Percentiles rank a stretch among this genome's conserved stretches.
These are phyloP conservation scores for Lophiotrema nucula DNA, from an alignment of 495 filamentous ascomycete species.

Conservation along the genomic window DNA sequence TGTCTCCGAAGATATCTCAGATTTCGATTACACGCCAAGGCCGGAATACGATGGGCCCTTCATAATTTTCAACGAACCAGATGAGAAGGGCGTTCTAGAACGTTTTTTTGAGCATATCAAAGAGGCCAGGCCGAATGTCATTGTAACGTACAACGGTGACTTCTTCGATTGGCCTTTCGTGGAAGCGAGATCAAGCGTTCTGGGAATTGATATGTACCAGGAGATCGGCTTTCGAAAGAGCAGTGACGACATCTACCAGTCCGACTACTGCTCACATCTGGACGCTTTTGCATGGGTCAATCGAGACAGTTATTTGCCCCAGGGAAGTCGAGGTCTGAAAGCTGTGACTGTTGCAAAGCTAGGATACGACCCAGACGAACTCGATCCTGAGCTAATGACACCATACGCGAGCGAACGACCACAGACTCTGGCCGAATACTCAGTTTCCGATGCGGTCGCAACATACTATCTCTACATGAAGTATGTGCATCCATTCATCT, in stretches of 20 bases:
- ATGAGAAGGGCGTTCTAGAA: constrained; percentile 84
- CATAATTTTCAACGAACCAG: constrained; percentile 96
- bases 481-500: constrained; percentile 99
- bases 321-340: constrained; percentile 96
- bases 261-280: constrained; percentile 95
- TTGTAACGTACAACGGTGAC: constrained; percentile 99
- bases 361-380: constrained; percentile 96
- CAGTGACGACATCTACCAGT: constrained; percentile 92
- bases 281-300: constrained; percentile 99
- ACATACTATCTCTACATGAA: constrained; percentile 99
- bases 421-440: constrained; percentile 94
- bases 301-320: constrained; percentile 95
- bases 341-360: constrained; percentile 97
- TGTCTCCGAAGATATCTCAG: constrained; percentile 93
- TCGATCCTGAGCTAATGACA: constrained; percentile 98
- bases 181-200: constrained; percentile 83
- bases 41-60: constrained; percentile 94
- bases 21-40: constrained; percentile 97
- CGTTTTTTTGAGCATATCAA: constrained; percentile 96
- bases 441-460: constrained; percentile 96
- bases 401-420: constrained; percentile 83
- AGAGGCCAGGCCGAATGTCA: constrained; percentile 89
- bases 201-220: constrained; percentile 98
- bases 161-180: constrained; percentile 99
- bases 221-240: constrained; percentile 97